These are phyloP conservation scores for Mycena metata DNA, from an alignment of 768 basidiomycete genomes.

Conservation along the genomic window DNA sequence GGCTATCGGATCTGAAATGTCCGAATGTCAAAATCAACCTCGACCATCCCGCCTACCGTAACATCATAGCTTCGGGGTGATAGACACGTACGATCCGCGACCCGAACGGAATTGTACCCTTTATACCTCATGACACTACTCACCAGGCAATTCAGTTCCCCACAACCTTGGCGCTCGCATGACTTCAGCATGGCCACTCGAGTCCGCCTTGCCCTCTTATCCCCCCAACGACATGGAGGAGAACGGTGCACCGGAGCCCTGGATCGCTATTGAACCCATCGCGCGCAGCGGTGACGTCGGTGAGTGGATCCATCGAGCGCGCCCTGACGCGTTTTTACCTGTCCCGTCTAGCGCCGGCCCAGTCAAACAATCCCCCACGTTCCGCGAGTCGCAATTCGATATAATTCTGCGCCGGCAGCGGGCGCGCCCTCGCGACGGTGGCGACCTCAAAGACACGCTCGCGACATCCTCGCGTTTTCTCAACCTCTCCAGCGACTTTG, in stretches of 20 bases:
- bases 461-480: conserved; percentile 71
- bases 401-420: conserved; percentile 74
- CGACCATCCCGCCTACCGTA: too few relatives aligned
- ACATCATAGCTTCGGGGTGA: too few relatives aligned
- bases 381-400: conserved; percentile 64
- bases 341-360: neutral
- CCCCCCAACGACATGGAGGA: conserved; percentile 15
- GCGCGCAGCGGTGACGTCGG: conserved; percentile 6
- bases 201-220: neutral
- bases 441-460: conserved; percentile 53
- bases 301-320: neutral
- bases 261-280: conserved; percentile 37
- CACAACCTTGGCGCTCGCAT: neutral
- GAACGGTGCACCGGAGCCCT: conserved; percentile 7
- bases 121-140: too few relatives aligned
- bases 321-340: neutral
- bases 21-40: too few relatives aligned
- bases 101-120: too few relatives aligned
- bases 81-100: too few relatives aligned
- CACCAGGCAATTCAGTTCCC: neutral
- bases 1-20: too few relatives aligned
- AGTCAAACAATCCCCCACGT: conserved; percentile 54
- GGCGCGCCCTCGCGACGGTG: conserved; percentile 58
- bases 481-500: conserved; percentile 70
- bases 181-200: neutral